Percentiles rank a stretch among this genome's conserved stretches.
Conservation (phyloP, 1,284 basidiomycete genomes). For the Vanrija sp. region DNA sequence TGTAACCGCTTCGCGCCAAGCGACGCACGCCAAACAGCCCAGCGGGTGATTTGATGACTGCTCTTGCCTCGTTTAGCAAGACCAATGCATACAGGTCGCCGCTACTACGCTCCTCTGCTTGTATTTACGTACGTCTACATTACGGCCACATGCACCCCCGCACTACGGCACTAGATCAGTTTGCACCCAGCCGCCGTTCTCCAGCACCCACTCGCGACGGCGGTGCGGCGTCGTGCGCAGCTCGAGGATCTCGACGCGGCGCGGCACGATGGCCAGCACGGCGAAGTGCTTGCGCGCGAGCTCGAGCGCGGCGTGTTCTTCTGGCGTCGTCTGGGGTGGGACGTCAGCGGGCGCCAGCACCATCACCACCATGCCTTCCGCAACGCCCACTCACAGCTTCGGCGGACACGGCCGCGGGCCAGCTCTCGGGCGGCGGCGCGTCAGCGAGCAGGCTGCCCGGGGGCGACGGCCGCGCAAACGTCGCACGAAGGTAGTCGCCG, state of each 20-base stretch:
- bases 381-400: slow-evolving; percentile 32
- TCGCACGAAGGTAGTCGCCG: slow-evolving; percentile 42
- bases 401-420: slow-evolving; percentile 24
- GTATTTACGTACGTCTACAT: too few species aligned
- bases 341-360: background rate
- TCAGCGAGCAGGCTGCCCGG: slow-evolving; percentile 37
- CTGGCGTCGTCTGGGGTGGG: slow-evolving; percentile 22
- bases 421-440: slow-evolving; percentile 21
- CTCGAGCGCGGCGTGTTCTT: slow-evolving; percentile 32
- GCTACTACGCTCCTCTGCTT: too few species aligned
- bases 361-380: too few species aligned
- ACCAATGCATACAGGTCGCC: too few species aligned
- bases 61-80: too few species aligned
- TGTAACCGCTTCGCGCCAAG: too few species aligned
- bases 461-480: slow-evolving; percentile 37
- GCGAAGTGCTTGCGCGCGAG: slow-evolving; percentile 38
- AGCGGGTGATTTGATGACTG: too few species aligned
- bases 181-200: slow-evolving; percentile 32
- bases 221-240: slow-evolving; percentile 40
- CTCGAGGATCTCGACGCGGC: slow-evolving; percentile 42
- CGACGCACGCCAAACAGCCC: too few species aligned
- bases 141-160: background rate
- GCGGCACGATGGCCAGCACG: slow-evolving; percentile 38
- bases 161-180: slow-evolving; percentile 30
- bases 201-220: slow-evolving; percentile 31